A percentile compares a stretch with the other conserved stretches of the same genome.
phyloP scores from a whole-genome alignment of 371 early-diverging fungal species.

The Rhizopus stolonifer region DNA sequence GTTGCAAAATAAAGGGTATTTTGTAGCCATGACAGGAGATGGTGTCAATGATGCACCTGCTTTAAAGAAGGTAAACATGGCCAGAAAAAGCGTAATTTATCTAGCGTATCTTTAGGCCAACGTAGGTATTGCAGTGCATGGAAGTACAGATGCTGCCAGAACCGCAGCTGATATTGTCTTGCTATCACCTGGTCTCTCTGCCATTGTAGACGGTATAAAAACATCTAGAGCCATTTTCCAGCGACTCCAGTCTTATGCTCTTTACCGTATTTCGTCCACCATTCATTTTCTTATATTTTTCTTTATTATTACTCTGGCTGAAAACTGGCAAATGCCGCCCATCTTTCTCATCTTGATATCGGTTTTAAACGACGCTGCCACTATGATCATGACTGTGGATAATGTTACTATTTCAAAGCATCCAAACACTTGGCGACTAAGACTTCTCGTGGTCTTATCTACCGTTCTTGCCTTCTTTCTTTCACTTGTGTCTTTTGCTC shows the following conservation, averaged over 20 bases:
- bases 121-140: conserved; percentile 85
- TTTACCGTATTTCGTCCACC: conserved; percentile 90
- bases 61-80: conserved; percentile 79
- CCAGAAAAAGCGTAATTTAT: too few species aligned
- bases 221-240: conserved; percentile 90
- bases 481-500: conserved; percentile 77
- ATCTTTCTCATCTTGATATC: conserved; percentile 81
- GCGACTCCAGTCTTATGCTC: conserved; percentile 85
- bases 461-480: conserved; percentile 71
- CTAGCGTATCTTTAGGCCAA: too few species aligned
- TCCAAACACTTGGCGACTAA: conserved; percentile 89
- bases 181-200: conserved; percentile 81
- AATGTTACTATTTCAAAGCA: conserved; percentile 77
- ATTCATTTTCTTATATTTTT: conserved; percentile 91
- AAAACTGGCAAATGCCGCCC: conserved; percentile 80
- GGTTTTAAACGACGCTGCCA: conserved; percentile 86
- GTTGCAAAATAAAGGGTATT: conserved; percentile 68
- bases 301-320: conserved; percentile 79
- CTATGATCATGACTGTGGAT: conserved; percentile 88
- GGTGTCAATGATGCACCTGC: conserved; percentile 90
- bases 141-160: conserved; percentile 91
- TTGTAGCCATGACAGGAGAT: conserved; percentile 89
- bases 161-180: conserved; percentile 93
- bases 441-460: conserved; percentile 76
- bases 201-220: conserved; percentile 84